Conservation (phyloP, 2,329 filamentous ascomycete genomes). For the Leptographium lundbergii region DNA sequence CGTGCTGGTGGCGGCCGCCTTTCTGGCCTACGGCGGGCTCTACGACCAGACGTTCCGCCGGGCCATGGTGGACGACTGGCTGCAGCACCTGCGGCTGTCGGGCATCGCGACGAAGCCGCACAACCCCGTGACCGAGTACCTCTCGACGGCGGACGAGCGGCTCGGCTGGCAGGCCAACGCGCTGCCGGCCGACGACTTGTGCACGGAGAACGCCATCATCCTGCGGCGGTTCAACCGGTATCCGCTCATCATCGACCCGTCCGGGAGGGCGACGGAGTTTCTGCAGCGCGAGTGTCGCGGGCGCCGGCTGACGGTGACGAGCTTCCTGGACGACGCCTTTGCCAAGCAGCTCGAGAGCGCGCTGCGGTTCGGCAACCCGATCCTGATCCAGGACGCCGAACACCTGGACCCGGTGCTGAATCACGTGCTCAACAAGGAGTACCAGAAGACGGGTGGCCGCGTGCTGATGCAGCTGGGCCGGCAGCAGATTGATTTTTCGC, state of each 20-base stretch:
- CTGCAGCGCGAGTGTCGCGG: slow-evolving; percentile 90
- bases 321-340: slow-evolving; percentile 95
- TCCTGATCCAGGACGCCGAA: slow-evolving; percentile 96
- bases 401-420: slow-evolving; percentile 95
- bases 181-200: slow-evolving; percentile 89
- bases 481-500: slow-evolving; percentile 98
- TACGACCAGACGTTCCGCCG: slow-evolving; percentile 98
- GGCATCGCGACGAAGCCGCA: slow-evolving; percentile 86
- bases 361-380: slow-evolving; percentile 93
- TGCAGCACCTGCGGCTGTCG: slow-evolving; percentile 84
- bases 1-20: slow-evolving; percentile 89
- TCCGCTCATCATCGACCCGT: slow-evolving; percentile 95
- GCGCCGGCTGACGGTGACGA: slow-evolving; percentile 86
- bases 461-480: slow-evolving; percentile 96
- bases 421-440: slow-evolving; percentile 98
- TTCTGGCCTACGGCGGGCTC: slow-evolving; percentile 90
- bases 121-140: slow-evolving; percentile 89
- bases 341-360: slow-evolving; percentile 97
- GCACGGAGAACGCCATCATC: slow-evolving; percentile 96
- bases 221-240: slow-evolving; percentile 97
- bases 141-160: slow-evolving; percentile 91
- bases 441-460: slow-evolving; percentile 95
- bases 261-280: slow-evolving; percentile 88
- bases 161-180: slow-evolving; percentile 91
- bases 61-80: slow-evolving; percentile 95